Evolutionary conservation across 2,329 filamentous ascomycete species (phyloP).

Genomic region (Fusarium humuli): DNA sequence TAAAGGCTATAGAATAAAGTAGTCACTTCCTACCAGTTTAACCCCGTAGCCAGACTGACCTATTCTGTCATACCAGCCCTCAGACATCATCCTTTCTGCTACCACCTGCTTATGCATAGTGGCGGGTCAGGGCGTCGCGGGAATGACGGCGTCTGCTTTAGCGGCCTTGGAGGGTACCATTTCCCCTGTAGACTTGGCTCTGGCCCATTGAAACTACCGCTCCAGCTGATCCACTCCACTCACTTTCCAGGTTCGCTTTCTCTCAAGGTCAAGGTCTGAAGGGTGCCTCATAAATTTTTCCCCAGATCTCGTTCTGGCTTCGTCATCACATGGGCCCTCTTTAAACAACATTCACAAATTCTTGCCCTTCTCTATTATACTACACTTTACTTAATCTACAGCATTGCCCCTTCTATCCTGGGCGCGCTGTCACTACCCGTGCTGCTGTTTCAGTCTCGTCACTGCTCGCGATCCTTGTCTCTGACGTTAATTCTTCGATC

Average conservation of each 20-base stretch:
- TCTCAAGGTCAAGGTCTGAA: conserved; percentile 27
- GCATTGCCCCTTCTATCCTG: conserved; percentile 31
- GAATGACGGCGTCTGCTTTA: conserved; percentile 36
- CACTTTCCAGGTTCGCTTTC: neutral
- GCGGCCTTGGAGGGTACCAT: conserved; percentile 34
- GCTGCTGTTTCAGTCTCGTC: conserved; percentile 28
- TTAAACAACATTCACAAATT: conserved; percentile 7
- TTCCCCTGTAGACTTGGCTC: conserved; percentile 32
- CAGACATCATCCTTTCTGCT: neutral
- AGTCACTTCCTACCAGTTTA: too few species aligned
- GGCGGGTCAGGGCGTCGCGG: conserved; percentile 34
- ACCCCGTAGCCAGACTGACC: neutral
- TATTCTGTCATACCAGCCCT: neutral
- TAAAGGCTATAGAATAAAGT: too few species aligned
- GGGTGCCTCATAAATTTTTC: conserved; percentile 44
- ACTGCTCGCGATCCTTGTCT: conserved; percentile 38
- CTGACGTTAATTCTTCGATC: conserved; percentile 31
- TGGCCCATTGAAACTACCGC: conserved; percentile 18
- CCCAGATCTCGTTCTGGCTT: conserved; percentile 39
- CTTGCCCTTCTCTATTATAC: neutral
- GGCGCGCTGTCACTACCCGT: conserved; percentile 46
- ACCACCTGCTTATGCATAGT: conserved; percentile 28
- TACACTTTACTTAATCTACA: conserved; percentile 18
- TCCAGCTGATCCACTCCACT: conserved; percentile 35
- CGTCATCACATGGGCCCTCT: conserved; percentile 50